These are phyloP conservation scores for Amoeboaphelidium occidentale DNA, from an alignment of 371 early-diverging fungal species.

Conservation along the genomic window DNA sequence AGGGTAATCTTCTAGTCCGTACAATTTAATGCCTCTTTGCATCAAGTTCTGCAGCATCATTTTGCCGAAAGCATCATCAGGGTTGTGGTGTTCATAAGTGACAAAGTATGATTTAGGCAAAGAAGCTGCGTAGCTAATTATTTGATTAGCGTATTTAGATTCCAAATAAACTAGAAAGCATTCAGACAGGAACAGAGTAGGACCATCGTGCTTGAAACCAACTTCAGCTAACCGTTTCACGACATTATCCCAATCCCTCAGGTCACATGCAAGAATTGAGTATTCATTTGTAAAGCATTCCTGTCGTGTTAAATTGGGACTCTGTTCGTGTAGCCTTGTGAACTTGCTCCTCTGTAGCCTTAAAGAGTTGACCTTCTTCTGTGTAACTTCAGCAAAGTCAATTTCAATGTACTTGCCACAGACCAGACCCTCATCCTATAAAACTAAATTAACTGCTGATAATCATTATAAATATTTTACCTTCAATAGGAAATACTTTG, in stretches of 20 bases:
- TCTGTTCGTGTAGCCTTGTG: too few species aligned
- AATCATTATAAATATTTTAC: slow-evolving; percentile 9
- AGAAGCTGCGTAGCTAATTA: slow-evolving; percentile 40
- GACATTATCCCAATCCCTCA: neutral
- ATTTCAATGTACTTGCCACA: slow-evolving; percentile 50
- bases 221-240: neutral
- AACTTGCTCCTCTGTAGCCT: too few species aligned
- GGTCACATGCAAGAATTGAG: too few species aligned
- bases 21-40: slow-evolving; percentile 5
- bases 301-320: too few species aligned
- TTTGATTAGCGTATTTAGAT: slow-evolving; percentile 28
- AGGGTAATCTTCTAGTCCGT: too few species aligned
- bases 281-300: too few species aligned
- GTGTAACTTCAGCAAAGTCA: slow-evolving; percentile 67
- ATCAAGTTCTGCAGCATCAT: slow-evolving; percentile 68
- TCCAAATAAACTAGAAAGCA: slow-evolving; percentile 71
- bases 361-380: slow-evolving; percentile 40
- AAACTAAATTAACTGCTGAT: neutral
- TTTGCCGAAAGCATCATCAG: slow-evolving; percentile 66
- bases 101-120: slow-evolving; percentile 28
- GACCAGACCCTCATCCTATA: slow-evolving; percentile 7
- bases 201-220: slow-evolving; percentile 17
- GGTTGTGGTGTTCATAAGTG: slow-evolving; percentile 69
- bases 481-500: slow-evolving; percentile 58
- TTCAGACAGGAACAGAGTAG: slow-evolving; percentile 73